phyloP scores from a whole-genome alignment of 331 rosid genomes.

The Erythrophleum ivorense region DNA sequence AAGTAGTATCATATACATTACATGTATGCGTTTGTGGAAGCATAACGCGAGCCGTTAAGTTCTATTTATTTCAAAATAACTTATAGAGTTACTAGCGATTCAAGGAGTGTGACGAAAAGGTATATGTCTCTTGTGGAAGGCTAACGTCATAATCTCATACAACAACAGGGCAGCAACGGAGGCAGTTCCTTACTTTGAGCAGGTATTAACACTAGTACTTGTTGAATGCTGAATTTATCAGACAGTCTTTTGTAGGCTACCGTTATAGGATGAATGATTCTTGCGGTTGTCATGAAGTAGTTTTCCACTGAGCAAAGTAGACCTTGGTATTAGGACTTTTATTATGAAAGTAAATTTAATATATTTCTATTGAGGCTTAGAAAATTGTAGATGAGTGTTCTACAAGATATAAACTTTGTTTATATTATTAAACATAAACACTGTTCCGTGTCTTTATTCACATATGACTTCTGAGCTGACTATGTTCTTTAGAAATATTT shows the following conservation, averaged over 20 bases:
- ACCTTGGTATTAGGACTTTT: constrained; percentile 11
- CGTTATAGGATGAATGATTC: constrained; percentile 16
- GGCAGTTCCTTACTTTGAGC: constrained; percentile 99
- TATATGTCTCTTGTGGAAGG: constrained; percentile 70
- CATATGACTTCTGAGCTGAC: constrained; percentile 3
- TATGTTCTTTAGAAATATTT: constrained; percentile 21
- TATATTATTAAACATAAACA: background rate
- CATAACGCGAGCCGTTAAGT: constrained; percentile 30
- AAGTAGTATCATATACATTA: background rate
- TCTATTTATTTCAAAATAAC: constrained; percentile 36
- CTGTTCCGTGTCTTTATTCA: background rate
- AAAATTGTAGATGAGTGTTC: constrained; percentile 5
- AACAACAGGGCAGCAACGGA: constrained; percentile 95
- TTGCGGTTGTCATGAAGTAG: background rate
- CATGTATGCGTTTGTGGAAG: constrained; percentile 34
- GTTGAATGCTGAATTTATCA: constrained; percentile 16
- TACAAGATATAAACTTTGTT: background rate
- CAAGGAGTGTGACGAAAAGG: constrained; percentile 56
- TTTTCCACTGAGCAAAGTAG: background rate
- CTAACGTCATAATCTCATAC: constrained; percentile 86
- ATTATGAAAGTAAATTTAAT: background rate
- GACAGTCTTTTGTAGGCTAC: constrained; percentile 10
- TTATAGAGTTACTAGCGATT: constrained; percentile 28
- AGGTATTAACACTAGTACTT: constrained; percentile 53
- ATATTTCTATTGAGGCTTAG: constrained; percentile 20